A percentile compares a stretch with the other conserved stretches of the same genome.
Evolutionary conservation across 371 early-diverging fungal genomes (phyloP).

Genomic region (Apophysomyces trapeziformis): DNA sequence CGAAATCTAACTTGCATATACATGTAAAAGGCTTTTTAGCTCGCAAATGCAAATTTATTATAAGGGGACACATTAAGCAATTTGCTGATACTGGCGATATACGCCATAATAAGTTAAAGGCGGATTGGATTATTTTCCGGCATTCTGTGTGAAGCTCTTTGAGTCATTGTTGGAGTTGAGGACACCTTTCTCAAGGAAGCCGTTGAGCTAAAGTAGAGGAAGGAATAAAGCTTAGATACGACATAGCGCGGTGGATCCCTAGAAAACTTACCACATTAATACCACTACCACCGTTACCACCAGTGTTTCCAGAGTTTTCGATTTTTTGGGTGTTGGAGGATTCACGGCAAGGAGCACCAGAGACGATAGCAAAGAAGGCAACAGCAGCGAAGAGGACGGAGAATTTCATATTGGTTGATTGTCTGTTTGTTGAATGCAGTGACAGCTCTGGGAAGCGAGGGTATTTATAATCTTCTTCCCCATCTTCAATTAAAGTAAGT

Average conservation of each 20-base stretch:
- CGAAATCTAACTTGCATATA: too few relatives aligned
- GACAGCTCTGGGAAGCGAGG: neutral
- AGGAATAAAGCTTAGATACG: neutral
- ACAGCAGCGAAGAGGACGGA: neutral
- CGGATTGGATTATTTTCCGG: too few relatives aligned
- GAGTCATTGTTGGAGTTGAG: neutral
- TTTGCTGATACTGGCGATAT: too few relatives aligned
- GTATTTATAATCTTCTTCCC: neutral
- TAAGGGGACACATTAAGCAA: too few relatives aligned
- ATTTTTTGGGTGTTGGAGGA: neutral
- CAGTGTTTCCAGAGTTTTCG: neutral
- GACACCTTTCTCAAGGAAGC: neutral
- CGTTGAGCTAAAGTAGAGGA: neutral
- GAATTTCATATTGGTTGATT: neutral
- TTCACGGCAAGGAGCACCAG: constrained; percentile 1
- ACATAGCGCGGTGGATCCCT: too few relatives aligned
- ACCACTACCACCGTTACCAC: constrained; percentile 3
- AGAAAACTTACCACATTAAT: constrained; percentile 4
- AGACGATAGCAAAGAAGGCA: neutral
- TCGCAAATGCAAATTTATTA: too few relatives aligned
- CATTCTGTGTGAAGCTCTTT: neutral
- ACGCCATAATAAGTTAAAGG: too few relatives aligned
- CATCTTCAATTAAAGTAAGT: neutral
- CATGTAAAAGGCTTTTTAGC: too few relatives aligned
- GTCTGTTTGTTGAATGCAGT: neutral